Base-by-base conservation (phyloP, 164 flowering plant species). In the Macadamia integrifolia region DNA sequence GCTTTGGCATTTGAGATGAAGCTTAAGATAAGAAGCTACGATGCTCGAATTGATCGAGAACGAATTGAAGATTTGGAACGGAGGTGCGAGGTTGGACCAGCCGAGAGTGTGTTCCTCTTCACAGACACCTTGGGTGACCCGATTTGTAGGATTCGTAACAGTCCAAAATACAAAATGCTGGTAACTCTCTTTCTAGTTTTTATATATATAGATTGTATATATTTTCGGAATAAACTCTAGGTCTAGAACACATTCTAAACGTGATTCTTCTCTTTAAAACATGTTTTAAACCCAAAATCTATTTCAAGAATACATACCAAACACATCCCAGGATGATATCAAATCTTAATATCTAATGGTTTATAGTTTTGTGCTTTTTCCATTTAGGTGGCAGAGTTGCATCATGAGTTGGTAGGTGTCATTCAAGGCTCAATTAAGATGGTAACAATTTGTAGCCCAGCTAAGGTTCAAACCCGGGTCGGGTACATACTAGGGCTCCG, bases 121-220 rank as follows among this genome's bases (percentile, higher is more conserved):
- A 80, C 85, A 0, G 90, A 89, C 78, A 81, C 80, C 10, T 42
- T 89, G 83, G 90, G 90, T 35, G 95, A 89, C 80, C 92, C 95
- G 78, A 81, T 87, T 17, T 86, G 86, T 71, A 80, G 90, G 67
- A 80, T 89, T 66, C 80, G 90, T 14, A 77, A 84, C 69, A 76
- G 79, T 68, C 88, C 88, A n/a, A 15, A 74, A 42, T 77, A 71
- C 78, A 79, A 58, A 31, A 87, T 88, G 93, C 85, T 87, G 84
- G 91, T 88, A 80, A 64, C 29, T 35, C 9, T 6, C 44, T 10
- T 7, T 6, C 32, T 0, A 6, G 23, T 0, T 6, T 44, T 10
- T 31, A 31, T 55, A 48, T 10, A 35, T 5, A 35, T 35, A 35
- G 3, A 35, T 35, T 35, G 5, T 35, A 35, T 35, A 35, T 0